These are phyloP conservation scores for Cercospora nicotianae DNA, from an alignment of 2,329 filamentous ascomycete species.

Conservation along the genomic window DNA sequence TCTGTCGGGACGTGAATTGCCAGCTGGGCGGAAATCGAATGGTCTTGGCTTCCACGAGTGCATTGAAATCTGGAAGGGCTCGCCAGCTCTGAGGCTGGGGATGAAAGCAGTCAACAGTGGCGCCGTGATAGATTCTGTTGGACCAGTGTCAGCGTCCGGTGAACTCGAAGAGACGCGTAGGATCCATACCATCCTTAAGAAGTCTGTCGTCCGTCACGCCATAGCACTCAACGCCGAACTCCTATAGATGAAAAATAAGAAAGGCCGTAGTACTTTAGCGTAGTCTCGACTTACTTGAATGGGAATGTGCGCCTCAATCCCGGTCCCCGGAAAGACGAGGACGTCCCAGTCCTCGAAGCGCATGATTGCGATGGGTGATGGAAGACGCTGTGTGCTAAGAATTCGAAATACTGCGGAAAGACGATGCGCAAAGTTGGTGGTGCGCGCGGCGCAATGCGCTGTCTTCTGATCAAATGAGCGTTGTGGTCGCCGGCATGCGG, in stretches of 20 bases:
- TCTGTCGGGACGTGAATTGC: not conserved
- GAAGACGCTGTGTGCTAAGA: conserved; percentile 13
- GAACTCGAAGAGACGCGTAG: not conserved
- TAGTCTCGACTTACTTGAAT: no score
- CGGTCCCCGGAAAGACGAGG: conserved; percentile 67
- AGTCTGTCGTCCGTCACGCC: conserved; percentile 49
- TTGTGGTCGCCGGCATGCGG: not conserved
- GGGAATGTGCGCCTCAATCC: conserved; percentile 59
- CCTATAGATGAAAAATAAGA: no score
- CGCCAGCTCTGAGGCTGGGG: conserved; percentile 60
- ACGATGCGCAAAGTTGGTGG: not conserved
- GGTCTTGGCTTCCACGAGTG: conserved; percentile 68
- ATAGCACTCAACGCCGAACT: conserved; percentile 78
- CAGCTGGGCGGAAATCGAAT: conserved; percentile 15
- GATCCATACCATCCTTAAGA: not conserved
- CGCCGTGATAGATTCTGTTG: conserved; percentile 3
- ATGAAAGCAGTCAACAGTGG: conserved; percentile 65
- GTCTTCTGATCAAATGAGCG: not conserved
- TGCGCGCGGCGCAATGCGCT: not conserved
- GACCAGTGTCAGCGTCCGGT: not conserved
- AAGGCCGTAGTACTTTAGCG: no score
- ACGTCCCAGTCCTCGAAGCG: conserved; percentile 86
- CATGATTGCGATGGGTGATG: conserved; percentile 53
- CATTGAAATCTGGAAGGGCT: conserved; percentile 69
- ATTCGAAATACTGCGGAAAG: not conserved